Evolutionary conservation across 306 rosid species (phyloP), one percentile per base, ranked within the genome.

Genomic region (Lathyrus tuberosus): DNA sequence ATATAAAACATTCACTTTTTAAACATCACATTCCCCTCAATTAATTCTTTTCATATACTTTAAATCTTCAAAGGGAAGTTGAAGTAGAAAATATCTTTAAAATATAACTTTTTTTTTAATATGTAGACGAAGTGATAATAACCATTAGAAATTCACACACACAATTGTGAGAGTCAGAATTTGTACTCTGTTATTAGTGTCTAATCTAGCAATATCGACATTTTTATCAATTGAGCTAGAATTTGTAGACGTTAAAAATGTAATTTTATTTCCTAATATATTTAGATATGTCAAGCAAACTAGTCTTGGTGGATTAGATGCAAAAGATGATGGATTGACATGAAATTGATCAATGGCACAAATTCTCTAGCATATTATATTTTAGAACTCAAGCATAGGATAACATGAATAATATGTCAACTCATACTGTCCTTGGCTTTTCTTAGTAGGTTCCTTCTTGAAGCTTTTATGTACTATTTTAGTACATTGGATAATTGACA

Each of bases 321-420:
- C 67, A n/a, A 44, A 8, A 24, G 3, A 22, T 15, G 53, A 67
- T 62, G 41, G 20, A 73, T 81, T 51, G 61, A 68, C 48, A 24
- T n/a, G 13, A 47, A 67, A 24, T 37, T 57, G 63, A 35, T 35
- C 40, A 35, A 67, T 68, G 71, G 76, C 51, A 77, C 73, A 81
- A 72, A 73, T 73, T 73, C 70, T 63, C 10, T 7, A 22, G 16
- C 37, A 76, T 47, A 35, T 53, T 40, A 20, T 28, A 30, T 43
- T 64, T 58, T 15, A 70, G 26, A 67, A 69, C 30, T 67, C 22
- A 68, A 68, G 18, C 42, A 61, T 60, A 67, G 67, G 74, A 46
- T 38, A 44, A 70, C 51, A 73, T 52, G 49, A 70, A 57, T 62
- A n/a, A 20, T 56, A 76, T 51, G 53, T 72, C 71, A 60, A 64